Base-by-base conservation (phyloP, 1,284 basidiomycete genomes). In the Bjerkandera adusta region DNA sequence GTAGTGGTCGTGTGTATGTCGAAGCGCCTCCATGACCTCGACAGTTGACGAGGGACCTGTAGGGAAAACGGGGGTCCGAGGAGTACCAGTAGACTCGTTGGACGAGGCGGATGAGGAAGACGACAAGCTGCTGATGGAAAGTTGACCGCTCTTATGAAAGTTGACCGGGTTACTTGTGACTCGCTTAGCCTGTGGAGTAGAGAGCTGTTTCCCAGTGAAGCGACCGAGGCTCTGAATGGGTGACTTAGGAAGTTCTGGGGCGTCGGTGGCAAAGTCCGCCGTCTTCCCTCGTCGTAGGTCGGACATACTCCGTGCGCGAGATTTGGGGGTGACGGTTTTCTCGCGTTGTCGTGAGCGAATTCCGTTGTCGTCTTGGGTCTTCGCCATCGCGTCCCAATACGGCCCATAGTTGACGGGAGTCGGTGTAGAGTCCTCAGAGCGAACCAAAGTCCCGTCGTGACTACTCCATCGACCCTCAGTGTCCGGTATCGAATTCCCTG, bases 1-100 rank as follows among this genome's bases (percentile, higher is more conserved):
- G 54, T 97, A 88, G 50, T 89, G 83, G 60, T 96, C 92, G 63
- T 96, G 92, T 8, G 90, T 89, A 43, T 74, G 66, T 16, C 85
- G 81, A 22, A 92, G 71, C 4, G 80, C 77, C 44, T 85, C 83
- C 64, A 86, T 75, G 4, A 90, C 79, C 57, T 86, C 80, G 3
- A 73, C 64, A 24, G 80, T 73, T 16, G 77, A 81, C 37, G 81
- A 79, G 22, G 84, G 81, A 5, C 88, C 87, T 33, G 73, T 73
- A 33, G 88, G 87, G 59, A 89, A 87, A 7, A 76, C 65, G 7
- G 77, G 73, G 5, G 76, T 72, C 8, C 73, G 53, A 33, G 68
- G 67, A n/a, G 70, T 67, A 21, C 57, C 61, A 25, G 60, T 48
- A 7, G 67, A 68, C 20, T 69, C 68, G 42, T 61, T 64, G 43